Conservation (phyloP, 73 alveolate species). For the Blepharisma stoltei region DNA sequence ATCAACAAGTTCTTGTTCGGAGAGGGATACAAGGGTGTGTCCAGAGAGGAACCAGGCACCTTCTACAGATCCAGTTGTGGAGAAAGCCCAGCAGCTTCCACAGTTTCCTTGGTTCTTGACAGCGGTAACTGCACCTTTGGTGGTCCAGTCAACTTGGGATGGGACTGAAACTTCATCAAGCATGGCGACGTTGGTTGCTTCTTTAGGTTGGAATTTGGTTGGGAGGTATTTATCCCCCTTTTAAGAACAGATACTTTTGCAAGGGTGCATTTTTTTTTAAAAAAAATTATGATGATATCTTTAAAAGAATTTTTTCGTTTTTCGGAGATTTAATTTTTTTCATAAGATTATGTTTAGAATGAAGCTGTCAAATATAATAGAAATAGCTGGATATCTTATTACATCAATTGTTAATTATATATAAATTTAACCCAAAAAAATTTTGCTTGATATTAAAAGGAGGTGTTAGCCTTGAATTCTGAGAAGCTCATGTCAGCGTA, state of each 20-base stretch:
- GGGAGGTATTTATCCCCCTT: slow-evolving; percentile 17
- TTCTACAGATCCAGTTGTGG: slow-evolving; percentile 85
- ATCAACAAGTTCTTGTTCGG: slow-evolving; percentile 81
- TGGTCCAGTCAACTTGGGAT: slow-evolving; percentile 53
- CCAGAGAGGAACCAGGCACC: slow-evolving; percentile 52
- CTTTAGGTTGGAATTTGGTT: neutral
- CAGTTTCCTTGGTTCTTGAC: slow-evolving; percentile 80
- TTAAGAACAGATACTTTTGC: no score
- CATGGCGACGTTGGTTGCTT: neutral
- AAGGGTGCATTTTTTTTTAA: no score
- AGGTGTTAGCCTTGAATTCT: slow-evolving; percentile 24
- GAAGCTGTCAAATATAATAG: no score
- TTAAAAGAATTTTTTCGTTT: no score
- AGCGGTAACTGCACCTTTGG: slow-evolving; percentile 72
- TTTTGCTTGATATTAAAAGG: no score
- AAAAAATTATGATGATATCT: no score
- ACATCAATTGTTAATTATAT: no score
- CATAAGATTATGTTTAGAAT: no score
- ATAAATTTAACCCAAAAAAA: no score
- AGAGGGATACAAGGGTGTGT: slow-evolving; percentile 42
- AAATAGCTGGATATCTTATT: no score
- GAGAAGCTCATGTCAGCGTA: slow-evolving; percentile 30
- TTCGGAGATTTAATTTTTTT: no score
- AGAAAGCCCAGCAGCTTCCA: slow-evolving; percentile 89
- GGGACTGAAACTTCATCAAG: neutral